Evolutionary conservation across 768 basidiomycete species (phyloP), one percentile per base, ranked within the genome.

Genomic region (Strobilomyces echinocephalus): DNA sequence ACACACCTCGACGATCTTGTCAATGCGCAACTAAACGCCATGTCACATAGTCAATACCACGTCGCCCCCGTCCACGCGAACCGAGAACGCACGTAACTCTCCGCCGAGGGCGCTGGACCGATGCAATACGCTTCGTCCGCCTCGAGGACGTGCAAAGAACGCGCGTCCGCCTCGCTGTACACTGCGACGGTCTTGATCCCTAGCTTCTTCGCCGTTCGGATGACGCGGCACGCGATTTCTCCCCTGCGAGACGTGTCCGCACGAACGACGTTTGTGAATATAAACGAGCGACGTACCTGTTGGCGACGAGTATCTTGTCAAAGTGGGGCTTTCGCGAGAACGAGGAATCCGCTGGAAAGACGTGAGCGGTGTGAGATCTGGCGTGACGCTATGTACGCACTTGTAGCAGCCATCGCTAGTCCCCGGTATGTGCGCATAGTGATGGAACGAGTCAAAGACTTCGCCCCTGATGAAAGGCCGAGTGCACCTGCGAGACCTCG

Each of bases 191-290:
- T 93, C 77, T 81, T 85, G 67, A 97, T 87, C 0, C 95, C 94
- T 4, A 97, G 75, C 64, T 87, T 88, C 69, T 77, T 83, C 3
- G 91, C 91, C 0, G 94, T 95, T 24, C 89, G 85, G 51, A 95
- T 95, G 41, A 97, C 91, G 18, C 94, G 85, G 69, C 95, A 97
- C 6, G 94, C 93, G 58, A 97, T 97, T 71, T 97, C 94, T 44
- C 94, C 94, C 69, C 93, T 95, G 56, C 14, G 34, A 43, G 3
- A 28, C 2, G 50, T 5, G 18, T 55, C 14, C 53, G 11, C 44
- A 36, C 34, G 20, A 52, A 30, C 24, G n/a, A 24, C 1, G 9
- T 9, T 8, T 0, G 14, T 8, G 39, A 36, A 8, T 2, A 8
- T 8, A 14, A 35, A 12, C 34, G 34, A 10, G 34, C 11, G 11